Percentiles rank a stretch among this genome's conserved stretches.
These are phyloP conservation scores for Meyerozyma smithsonii DNA, from an alignment of 1,139 yeast species.

Conservation along the genomic window DNA sequence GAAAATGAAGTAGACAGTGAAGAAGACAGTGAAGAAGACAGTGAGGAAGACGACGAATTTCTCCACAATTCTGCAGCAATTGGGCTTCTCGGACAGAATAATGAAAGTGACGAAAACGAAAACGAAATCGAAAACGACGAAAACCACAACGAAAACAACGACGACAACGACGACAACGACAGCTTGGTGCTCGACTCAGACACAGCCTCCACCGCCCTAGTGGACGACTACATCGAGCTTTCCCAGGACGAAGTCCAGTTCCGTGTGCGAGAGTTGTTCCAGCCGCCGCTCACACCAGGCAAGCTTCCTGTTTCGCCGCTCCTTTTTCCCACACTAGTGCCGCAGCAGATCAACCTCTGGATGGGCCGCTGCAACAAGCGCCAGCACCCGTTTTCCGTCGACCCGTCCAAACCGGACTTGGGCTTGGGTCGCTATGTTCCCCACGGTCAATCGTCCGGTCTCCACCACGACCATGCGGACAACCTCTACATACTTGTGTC, in stretches of 20 bases:
- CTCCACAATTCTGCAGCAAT: constrained; percentile 4
- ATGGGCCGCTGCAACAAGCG: constrained; percentile 39
- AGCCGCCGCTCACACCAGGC: constrained; percentile 51
- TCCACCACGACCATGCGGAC: constrained; percentile 82
- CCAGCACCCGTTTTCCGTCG: constrained; percentile 1
- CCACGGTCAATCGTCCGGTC: constrained; percentile 60
- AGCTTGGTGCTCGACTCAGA: not conserved
- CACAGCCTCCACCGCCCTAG: not conserved
- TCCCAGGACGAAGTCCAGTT: constrained; percentile 16
- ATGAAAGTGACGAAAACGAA: constrained; percentile 11
- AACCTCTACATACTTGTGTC: constrained; percentile 57
- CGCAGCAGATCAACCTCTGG: constrained; percentile 76
- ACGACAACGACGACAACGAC: constrained; percentile 14
- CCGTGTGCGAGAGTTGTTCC: constrained; percentile 45
- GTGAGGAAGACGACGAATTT: constrained; percentile 11
- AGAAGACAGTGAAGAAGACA: constrained; percentile 15
- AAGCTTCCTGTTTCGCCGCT: constrained; percentile 39
- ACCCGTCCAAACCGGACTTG: constrained; percentile 14
- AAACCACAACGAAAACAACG: no score
- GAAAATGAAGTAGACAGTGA: constrained; percentile 19
- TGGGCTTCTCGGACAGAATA: constrained; percentile 4
- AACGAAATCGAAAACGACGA: no score
- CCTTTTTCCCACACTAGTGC: constrained; percentile 38
- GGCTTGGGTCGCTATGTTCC: constrained; percentile 53
- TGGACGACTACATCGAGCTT: constrained; percentile 2